Percentiles rank a stretch among this genome's conserved stretches.
Conservation (phyloP, 2,329 filamentous ascomycete species). For the Rhinocladiella mackenziei region DNA sequence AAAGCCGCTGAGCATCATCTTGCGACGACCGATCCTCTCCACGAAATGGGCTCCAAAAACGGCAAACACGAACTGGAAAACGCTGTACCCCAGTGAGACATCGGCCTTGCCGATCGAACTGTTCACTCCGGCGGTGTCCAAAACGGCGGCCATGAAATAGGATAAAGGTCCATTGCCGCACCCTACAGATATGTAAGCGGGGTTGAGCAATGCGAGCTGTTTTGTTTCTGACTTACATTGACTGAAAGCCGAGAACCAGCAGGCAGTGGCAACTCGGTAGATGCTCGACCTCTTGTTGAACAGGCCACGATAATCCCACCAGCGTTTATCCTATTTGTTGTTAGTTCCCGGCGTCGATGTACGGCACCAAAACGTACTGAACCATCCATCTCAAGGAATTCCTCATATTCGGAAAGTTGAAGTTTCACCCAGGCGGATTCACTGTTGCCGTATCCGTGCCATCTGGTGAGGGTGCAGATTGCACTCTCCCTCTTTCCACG, state of each 20-base stretch:
- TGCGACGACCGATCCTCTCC: conserved; percentile 56
- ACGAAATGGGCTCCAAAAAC: conserved; percentile 56
- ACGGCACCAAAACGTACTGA: conserved; percentile 54
- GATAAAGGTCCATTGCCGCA: conserved; percentile 40
- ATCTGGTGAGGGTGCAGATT: conserved; percentile 54
- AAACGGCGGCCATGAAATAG: conserved; percentile 54
- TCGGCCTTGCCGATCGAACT: conserved; percentile 50
- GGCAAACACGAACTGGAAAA: conserved; percentile 52
- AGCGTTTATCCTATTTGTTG: conserved; percentile 35
- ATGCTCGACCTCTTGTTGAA: conserved; percentile 46
- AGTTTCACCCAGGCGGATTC: conserved; percentile 34
- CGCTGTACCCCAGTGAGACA: conserved; percentile 54
- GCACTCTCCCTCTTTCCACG: conserved; percentile 58
- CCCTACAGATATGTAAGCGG: conserved; percentile 22
- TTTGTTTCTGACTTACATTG: conserved; percentile 12
- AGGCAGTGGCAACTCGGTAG: conserved; percentile 50
- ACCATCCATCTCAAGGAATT: conserved; percentile 34
- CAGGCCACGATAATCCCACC: conserved; percentile 53
- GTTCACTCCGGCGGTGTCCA: conserved; percentile 50
- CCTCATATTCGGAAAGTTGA: conserved; percentile 36
- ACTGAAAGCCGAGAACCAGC: conserved; percentile 51
- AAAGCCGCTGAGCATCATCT: conserved; percentile 51
- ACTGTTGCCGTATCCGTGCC: conserved; percentile 52
- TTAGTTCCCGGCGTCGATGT: too few species aligned
- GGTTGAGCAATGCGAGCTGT: too few species aligned